These are phyloP conservation scores for Suillus discolor DNA, from an alignment of 768 basidiomycete species.

Conservation along the genomic window DNA sequence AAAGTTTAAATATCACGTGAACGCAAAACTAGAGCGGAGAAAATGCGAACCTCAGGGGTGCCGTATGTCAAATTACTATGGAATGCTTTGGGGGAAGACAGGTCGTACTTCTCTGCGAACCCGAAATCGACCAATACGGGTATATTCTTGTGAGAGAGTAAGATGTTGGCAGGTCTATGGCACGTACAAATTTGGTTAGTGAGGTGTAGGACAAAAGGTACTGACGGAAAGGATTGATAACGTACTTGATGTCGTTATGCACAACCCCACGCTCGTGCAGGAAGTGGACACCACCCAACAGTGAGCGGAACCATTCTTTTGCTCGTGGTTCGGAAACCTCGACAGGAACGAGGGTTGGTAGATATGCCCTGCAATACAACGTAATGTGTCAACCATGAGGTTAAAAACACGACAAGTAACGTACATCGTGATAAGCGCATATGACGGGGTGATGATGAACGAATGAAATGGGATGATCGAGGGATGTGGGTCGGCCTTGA, in stretches of 20 bases:
- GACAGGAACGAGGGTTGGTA: conserved; percentile 86
- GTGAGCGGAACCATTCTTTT: conserved; percentile 77
- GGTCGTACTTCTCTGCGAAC: conserved; percentile 87
- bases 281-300: conserved; percentile 82
- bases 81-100: conserved; percentile 64
- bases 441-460: conserved; percentile 91
- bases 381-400: conserved; percentile 13
- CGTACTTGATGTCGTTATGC: conserved; percentile 94
- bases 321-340: conserved; percentile 82
- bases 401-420: conserved; percentile 33
- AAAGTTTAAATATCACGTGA: neutral
- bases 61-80: conserved; percentile 85
- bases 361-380: conserved; percentile 66
- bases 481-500: conserved; percentile 86
- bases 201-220: neutral
- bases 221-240: conserved; percentile 1
- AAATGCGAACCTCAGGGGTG: conserved; percentile 75
- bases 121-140: conserved; percentile 96
- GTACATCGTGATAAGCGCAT: conserved; percentile 91
- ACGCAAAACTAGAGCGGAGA: neutral
- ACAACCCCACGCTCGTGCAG: conserved; percentile 83
- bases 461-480: conserved; percentile 92
- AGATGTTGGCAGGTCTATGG: conserved; percentile 86
- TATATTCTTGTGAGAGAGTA: conserved; percentile 74
- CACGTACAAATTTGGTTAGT: neutral